A percentile compares a stretch with the other conserved stretches of the same genome.
These are phyloP conservation scores for Claviceps fusiformis DNA, from an alignment of 2,329 filamentous ascomycete genomes.

Conservation along the genomic window DNA sequence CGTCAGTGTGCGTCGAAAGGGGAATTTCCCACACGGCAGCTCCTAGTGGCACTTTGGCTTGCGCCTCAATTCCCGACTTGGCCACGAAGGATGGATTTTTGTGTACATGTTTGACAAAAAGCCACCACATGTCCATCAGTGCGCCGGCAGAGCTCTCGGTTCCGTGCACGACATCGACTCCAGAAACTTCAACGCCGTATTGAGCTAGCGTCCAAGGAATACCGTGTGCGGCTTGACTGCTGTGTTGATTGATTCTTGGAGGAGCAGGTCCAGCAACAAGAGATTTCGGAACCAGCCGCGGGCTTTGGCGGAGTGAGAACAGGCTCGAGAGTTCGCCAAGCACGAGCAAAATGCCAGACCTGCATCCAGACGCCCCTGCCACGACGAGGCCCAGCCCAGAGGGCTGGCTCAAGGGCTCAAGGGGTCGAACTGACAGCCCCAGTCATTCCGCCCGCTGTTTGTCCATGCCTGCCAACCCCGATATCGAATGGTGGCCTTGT, in stretches of 20 bases:
- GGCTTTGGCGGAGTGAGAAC: background rate
- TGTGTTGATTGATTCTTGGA: background rate
- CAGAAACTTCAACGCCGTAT: background rate
- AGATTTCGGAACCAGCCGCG: background rate
- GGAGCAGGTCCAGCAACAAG: background rate
- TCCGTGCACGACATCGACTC: background rate
- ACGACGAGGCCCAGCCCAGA: background rate
- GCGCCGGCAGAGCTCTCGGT: background rate
- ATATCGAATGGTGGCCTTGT: background rate
- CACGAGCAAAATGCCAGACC: conserved; percentile 1
- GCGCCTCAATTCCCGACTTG: conserved; percentile 1
- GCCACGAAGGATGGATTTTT: conserved; percentile 3
- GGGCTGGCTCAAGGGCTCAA: background rate
- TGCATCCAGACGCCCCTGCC: conserved; percentile 1
- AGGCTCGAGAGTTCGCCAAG: background rate
- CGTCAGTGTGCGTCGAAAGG: conserved; percentile 1
- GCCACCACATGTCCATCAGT: background rate
- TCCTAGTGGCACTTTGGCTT: conserved; percentile 5
- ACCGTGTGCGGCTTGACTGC: background rate
- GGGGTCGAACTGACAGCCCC: background rate
- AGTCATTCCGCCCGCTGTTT: background rate
- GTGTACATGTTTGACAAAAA: background rate
- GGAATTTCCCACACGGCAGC: background rate
- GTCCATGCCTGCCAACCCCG: background rate
- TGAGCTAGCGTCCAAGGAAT: background rate